A percentile compares a stretch with the other conserved stretches of the same genome.
phyloP scores from a whole-genome alignment of 345 rosid genomes.

The Acer yangbiense region DNA sequence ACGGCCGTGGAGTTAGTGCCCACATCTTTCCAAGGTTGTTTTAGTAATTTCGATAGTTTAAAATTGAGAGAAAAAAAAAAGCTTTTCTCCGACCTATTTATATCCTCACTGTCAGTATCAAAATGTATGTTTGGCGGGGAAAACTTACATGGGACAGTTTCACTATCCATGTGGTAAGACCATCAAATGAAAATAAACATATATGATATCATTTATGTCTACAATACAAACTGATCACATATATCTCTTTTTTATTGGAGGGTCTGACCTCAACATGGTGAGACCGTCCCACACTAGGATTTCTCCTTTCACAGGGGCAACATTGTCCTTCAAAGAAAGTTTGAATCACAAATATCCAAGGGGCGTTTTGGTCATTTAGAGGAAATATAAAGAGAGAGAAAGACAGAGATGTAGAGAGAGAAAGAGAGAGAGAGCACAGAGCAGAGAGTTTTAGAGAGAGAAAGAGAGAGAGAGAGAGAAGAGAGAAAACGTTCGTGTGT shows the following conservation, averaged over 20 bases:
- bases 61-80: neutral
- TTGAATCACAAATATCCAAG: neutral
- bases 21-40: neutral
- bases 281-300: no score
- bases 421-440: conserved; percentile 5
- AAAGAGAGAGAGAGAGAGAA: conserved; percentile 14
- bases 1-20: no score
- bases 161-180: no score
- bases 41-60: neutral
- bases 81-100: neutral
- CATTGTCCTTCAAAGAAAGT: neutral
- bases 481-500: conserved; percentile 12
- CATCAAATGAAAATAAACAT: no score
- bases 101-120: neutral
- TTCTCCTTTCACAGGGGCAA: neutral
- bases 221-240: no score
- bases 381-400: conserved; percentile 25
- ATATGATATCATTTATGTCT: no score
- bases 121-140: neutral
- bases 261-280: no score
- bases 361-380: conserved; percentile 30
- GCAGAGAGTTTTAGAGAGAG: conserved; percentile 14
- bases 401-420: conserved; percentile 19
- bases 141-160: no score
- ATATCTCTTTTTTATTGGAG: no score